Conservation (phyloP, 225 moss, liverwort and hornwort genomes). For the Takakia lepidozioides region DNA sequence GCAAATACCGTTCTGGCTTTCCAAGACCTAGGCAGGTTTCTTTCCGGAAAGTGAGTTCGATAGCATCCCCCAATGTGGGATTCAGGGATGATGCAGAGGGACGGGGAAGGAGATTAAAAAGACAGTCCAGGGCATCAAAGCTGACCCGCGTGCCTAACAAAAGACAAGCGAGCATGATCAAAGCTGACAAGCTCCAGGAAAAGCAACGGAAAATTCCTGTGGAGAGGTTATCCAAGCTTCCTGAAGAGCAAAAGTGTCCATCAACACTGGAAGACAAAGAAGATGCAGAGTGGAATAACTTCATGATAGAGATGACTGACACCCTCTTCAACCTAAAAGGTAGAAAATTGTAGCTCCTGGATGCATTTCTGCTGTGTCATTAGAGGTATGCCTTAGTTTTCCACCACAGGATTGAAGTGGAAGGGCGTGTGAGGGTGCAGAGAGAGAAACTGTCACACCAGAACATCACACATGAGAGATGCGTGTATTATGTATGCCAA, state of each 20-base stretch:
- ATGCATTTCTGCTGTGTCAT: not conserved
- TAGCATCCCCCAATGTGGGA: conserved; percentile 14
- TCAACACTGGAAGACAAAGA: conserved; percentile 8
- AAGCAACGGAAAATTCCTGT: not conserved
- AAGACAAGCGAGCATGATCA: conserved; percentile 3
- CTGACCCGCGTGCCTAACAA: conserved; percentile 13
- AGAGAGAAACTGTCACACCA: no score
- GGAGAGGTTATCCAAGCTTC: no score
- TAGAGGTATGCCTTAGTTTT: not conserved
- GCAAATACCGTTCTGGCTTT: conserved; percentile 7
- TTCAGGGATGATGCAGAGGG: conserved; percentile 7
- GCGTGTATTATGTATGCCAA: no score
- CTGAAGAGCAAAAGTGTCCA: no score
- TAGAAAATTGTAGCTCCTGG: not conserved
- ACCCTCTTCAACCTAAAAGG: conserved; percentile 21
- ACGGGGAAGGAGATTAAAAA: conserved; percentile 16
- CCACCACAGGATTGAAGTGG: no score
- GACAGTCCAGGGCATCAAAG: conserved; percentile 21
- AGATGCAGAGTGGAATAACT: conserved; percentile 26
- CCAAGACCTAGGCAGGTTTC: conserved; percentile 12
- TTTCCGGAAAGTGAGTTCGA: conserved; percentile 12
- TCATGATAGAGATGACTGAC: conserved; percentile 32
- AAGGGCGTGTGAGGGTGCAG: no score
- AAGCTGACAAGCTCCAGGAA: conserved; percentile 4
- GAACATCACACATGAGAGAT: no score